phyloP scores from a whole-genome alignment of 352 stramenopile genomes.

The Plasmopara muralis region DNA sequence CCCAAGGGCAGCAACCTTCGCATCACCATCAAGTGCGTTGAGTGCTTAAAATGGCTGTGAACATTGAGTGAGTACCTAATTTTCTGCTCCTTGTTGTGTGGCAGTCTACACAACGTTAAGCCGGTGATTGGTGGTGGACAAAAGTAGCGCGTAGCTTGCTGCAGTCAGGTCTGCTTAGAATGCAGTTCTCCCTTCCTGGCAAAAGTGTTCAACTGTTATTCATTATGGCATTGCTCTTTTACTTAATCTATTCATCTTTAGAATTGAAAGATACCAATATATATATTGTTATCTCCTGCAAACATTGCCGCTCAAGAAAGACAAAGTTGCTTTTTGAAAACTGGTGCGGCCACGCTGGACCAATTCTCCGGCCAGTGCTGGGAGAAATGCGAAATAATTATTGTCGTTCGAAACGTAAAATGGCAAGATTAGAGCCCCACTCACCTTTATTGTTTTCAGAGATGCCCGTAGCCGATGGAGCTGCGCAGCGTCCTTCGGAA shows the following conservation, averaged over 20 bases:
- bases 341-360: slow-evolving; percentile 45
- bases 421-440: slow-evolving; percentile 20
- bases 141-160: slow-evolving; percentile 27
- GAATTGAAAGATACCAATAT: too few relatives aligned
- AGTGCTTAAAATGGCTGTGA: background rate
- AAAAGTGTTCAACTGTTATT: too few relatives aligned
- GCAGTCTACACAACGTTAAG: slow-evolving; percentile 64
- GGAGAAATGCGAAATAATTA: slow-evolving; percentile 2
- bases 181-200: slow-evolving; percentile 2
- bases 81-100: slow-evolving; percentile 8
- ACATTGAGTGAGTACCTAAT: slow-evolving; percentile 1
- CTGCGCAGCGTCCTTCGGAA: slow-evolving; percentile 35
- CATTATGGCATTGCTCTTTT: too few relatives aligned
- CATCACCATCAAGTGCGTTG: slow-evolving; percentile 74
- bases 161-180: too few relatives aligned
- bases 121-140: slow-evolving; percentile 47
- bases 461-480: slow-evolving; percentile 42
- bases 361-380: slow-evolving; percentile 80
- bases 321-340: slow-evolving; percentile 51
- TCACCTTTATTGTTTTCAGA: slow-evolving; percentile 56
- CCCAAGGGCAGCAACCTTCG: slow-evolving; percentile 72
- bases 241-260: too few relatives aligned
- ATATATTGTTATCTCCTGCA: too few relatives aligned
- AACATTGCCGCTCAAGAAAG: too few relatives aligned
- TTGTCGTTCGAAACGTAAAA: background rate